Evolutionary conservation across 139 green algal genomes (phyloP), one percentile per base, ranked within the genome.

Genomic region (Coelastrella sp.): DNA sequence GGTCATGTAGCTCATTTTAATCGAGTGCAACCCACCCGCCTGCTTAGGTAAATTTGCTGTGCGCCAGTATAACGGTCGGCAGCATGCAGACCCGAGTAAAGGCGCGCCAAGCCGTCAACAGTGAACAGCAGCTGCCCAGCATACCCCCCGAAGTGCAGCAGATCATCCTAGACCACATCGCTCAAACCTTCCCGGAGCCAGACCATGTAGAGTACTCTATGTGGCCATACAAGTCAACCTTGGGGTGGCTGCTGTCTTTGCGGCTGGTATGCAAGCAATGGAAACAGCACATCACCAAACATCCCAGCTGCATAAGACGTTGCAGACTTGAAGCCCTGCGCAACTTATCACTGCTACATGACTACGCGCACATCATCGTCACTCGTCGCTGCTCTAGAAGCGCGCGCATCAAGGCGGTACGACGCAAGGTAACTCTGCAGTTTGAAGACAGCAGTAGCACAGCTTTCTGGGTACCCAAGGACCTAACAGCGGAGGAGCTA

Each of bases 181-280:
- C 77, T 22, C 19, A 8, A 11, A 11, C 47, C 10, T 80, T 57
- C 4, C 56, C 83, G 17, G 66, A 80, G 16, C 83, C 83, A 73
- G 83, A 88, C 74, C 7, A 32, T n/a, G 68, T n/a, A 22, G 66
- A 88, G 4, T 80, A 80, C 20, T 11, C 11, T 13, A 16, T 88
- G 54, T 88, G 74, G 16, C 83, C 83, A 14, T 88, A 66, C 57
- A 88, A 68, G 7, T 80, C 83, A 5, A 73, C 83, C 16, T 61
- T 88, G 54, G 66, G 54, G 3, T 88, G 83, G 83, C 47, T 88
- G 68, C 17, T 88, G 68, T 80, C 68, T 8, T 54, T 88, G 66
- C 23, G 56, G 56, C 54, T 56, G 1, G 83, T 88, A 20, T 77
- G 64, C 68, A 80, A 80, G 68, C 54, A 80, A 3, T 88, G 83